A percentile compares a stretch with the other conserved stretches of the same genome.
These are phyloP conservation scores for Dioscorea alata DNA, from an alignment of 106 monocot species.

Conservation along the genomic window DNA sequence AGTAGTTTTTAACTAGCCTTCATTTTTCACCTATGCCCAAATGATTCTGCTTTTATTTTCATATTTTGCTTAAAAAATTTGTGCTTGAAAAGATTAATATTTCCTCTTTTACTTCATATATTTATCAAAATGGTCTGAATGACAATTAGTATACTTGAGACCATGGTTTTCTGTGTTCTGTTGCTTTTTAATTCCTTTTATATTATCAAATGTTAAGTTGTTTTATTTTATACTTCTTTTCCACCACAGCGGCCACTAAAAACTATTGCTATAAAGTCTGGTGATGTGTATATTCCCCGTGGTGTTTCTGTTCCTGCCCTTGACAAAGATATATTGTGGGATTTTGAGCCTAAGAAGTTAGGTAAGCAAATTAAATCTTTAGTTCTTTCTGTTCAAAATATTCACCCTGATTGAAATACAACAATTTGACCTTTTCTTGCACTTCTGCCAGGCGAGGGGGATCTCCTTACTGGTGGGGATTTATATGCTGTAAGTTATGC, in stretches of 20 bases:
- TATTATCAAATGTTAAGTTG: too few species aligned
- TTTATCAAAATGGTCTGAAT: too few species aligned
- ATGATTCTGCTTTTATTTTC: not conserved
- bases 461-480: constrained; percentile 94
- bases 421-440: constrained; percentile 2
- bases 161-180: too few species aligned
- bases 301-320: constrained; percentile 97
- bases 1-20: too few species aligned
- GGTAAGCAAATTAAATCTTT: constrained; percentile 21
- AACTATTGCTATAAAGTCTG: constrained; percentile 93
- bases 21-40: too few species aligned
- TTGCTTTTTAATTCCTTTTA: too few species aligned
- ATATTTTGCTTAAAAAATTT: not conserved
- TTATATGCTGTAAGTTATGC: constrained; percentile 83
- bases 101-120: too few species aligned
- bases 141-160: too few species aligned
- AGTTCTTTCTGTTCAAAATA: too few species aligned
- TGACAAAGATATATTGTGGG: constrained; percentile 89
- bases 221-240: not conserved
- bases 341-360: constrained; percentile 85
- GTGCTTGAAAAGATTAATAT: too few species aligned
- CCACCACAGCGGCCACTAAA: constrained; percentile 70
- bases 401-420: too few species aligned
- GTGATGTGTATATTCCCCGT: constrained; percentile 98
- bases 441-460: constrained; percentile 61